Evolutionary conservation across 176 grass and related monocot genomes (phyloP), one percentile per base, ranked within the genome.

Genomic region (Cenchrus purpureus): DNA sequence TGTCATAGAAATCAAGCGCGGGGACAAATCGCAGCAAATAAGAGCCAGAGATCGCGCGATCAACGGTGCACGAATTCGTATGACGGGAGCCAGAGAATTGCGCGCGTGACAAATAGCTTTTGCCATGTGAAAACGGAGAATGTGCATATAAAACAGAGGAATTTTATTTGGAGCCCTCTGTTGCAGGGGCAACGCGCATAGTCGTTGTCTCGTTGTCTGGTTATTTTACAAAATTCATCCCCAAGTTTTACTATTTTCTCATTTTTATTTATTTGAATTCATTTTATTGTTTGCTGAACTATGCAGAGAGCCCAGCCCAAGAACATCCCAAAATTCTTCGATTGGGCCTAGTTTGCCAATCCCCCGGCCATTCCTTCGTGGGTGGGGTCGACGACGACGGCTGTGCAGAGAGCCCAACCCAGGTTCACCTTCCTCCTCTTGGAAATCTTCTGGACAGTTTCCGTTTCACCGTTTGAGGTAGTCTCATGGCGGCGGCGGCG

Each of bases 401-500:
- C 25, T 25, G 25, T 25, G 25, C 3, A n/a, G 44, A 52, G 55
- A 72, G 43, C 15, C 42, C 19, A 11, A n/a, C 20, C 68, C n/a
- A 34, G 62, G 10, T 74, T 16, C 37, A 12, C 69, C 51, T 46
- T 56, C 31, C 37, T 43, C 20, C 43, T 15, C 14, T 4, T 8
- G 8, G 37, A 31, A 58, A 58, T 68, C 4, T 51, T 68, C 53
- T 1, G 20, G 20, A 40, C 37, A 1, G 7, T 60, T 51, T 44
- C 57, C 16, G 37, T 65, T 81, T 65, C 79, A 72, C 76, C 10
- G 10, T 55, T 11, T 10, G 8, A 51, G 34, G 37, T 40, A n/a
- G 15, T 31, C 44, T 61, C 75, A 89, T 92, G 90, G 87, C 87
- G 45, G 63, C 58, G 45, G 56, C 79, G 59, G 64, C 64, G 32